Percentiles rank a stretch among this genome's conserved stretches.
Conservation (phyloP, 1,284 basidiomycete genomes). For the Exobasidium rhododendri region DNA sequence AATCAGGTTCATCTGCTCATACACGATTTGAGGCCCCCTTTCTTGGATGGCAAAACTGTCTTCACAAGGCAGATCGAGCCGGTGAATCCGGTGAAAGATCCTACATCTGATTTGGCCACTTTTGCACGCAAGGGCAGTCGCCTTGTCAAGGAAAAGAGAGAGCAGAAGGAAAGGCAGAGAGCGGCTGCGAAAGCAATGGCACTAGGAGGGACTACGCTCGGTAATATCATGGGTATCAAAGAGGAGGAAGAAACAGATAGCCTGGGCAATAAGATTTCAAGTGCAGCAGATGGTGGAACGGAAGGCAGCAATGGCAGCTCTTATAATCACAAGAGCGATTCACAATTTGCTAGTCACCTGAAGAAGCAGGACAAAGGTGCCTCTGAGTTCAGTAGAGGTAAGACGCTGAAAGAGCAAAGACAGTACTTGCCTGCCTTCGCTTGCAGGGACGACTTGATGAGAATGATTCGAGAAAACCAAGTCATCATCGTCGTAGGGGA, state of each 20-base stretch:
- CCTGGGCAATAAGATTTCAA: constrained; percentile 1
- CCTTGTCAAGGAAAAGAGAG: constrained; percentile 89
- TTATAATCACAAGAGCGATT: constrained; percentile 71
- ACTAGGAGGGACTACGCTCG: constrained; percentile 84
- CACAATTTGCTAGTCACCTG: constrained; percentile 90
- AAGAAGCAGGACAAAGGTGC: constrained; percentile 61
- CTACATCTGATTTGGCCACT: constrained; percentile 87
- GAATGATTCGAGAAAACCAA: constrained; percentile 89
- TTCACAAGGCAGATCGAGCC: constrained; percentile 97
- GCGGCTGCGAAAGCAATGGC: constrained; percentile 86
- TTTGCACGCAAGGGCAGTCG: constrained; percentile 93
- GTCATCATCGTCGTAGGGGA: constrained; percentile 89
- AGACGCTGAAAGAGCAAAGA: constrained; percentile 88
- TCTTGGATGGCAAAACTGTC: constrained; percentile 90
- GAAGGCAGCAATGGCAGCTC: constrained; percentile 58
- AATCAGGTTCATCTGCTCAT: constrained; percentile 94
- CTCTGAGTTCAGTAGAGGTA: constrained; percentile 74
- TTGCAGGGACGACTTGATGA: constrained; percentile 88
- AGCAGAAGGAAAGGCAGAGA: constrained; percentile 76
- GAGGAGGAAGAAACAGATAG: constrained; percentile 71
- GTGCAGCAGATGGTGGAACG: constrained; percentile 12
- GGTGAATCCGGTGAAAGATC: constrained; percentile 91
- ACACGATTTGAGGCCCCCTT: constrained; percentile 94
- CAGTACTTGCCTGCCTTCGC: constrained; percentile 98
- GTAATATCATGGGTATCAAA: constrained; percentile 95